Evolutionary conservation across 306 rosid genomes (phyloP).

Genomic region (Ormosia emarginata): DNA sequence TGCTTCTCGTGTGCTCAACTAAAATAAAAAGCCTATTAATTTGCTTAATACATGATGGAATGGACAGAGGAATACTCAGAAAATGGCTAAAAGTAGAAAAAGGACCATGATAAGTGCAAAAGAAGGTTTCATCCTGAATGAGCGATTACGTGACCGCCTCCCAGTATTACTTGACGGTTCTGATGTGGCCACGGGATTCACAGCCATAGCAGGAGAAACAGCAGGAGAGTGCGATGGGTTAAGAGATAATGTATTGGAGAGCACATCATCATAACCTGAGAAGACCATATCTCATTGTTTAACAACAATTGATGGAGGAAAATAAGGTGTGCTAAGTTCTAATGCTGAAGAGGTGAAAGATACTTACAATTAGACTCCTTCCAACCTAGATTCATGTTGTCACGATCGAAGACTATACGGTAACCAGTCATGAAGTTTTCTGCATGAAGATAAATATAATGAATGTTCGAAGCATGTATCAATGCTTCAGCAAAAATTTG

Average conservation of each 20-base stretch:
- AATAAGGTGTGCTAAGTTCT: not conserved
- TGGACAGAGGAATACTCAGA: slow-evolving; percentile 36
- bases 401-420: slow-evolving; percentile 72
- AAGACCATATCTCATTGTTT: slow-evolving; percentile 3
- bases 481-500: not conserved
- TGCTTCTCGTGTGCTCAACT: slow-evolving; percentile 15
- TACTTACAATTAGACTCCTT: slow-evolving; percentile 65
- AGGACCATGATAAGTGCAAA: slow-evolving; percentile 27
- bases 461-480: not conserved
- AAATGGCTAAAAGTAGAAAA: slow-evolving; percentile 19
- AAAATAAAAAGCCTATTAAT: not conserved
- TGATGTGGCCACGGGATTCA: slow-evolving; percentile 39
- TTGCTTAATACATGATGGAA: slow-evolving; percentile 26
- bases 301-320: not conserved
- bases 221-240: slow-evolving; percentile 40
- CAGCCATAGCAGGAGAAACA: slow-evolving; percentile 33
- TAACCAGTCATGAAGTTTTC: slow-evolving; percentile 99
- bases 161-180: slow-evolving; percentile 22
- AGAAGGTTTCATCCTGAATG: slow-evolving; percentile 43
- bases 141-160: slow-evolving; percentile 16
- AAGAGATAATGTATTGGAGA: slow-evolving; percentile 25
- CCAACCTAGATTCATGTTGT: slow-evolving; percentile 78
- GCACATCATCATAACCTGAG: slow-evolving; percentile 51
- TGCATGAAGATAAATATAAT: slow-evolving; percentile 36
- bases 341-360: slow-evolving; percentile 1